These are phyloP conservation scores for Blastomyces gilchristii DNA, from an alignment of 2,329 filamentous ascomycete species.

Conservation along the genomic window DNA sequence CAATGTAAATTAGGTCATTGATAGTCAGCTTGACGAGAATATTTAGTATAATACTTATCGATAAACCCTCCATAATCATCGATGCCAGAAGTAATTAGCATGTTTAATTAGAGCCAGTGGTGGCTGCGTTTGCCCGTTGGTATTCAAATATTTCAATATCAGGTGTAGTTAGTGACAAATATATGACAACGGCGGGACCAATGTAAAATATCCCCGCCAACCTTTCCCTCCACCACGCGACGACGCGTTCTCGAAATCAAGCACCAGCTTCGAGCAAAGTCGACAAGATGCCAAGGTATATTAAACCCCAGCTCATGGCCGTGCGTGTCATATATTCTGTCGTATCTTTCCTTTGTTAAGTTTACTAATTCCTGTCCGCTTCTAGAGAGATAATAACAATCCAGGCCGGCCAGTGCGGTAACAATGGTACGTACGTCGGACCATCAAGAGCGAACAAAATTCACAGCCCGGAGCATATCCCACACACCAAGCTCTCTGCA, in stretches of 20 bases:
- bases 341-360: too few species aligned
- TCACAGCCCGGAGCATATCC: neutral
- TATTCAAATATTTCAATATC: neutral
- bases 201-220: neutral
- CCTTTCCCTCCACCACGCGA: conserved; percentile 4
- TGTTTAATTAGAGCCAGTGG: neutral
- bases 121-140: neutral
- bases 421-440: conserved; percentile 76
- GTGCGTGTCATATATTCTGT: neutral
- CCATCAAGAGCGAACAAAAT: neutral
- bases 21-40: neutral
- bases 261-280: conserved; percentile 12
- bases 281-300: conserved; percentile 33
- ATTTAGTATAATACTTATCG: neutral
- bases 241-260: conserved; percentile 16
- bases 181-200: neutral
- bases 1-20: conserved; percentile 31
- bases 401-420: conserved; percentile 97
- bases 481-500: neutral
- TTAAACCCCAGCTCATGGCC: neutral
- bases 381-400: conserved; percentile 96
- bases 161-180: neutral
- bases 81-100: neutral
- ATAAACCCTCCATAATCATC: neutral
- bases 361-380: conserved; percentile 8